A percentile compares a stretch with the other conserved stretches of the same genome.
These are phyloP conservation scores for Fraxinus velutina DNA, from an alignment of 305 asterid genomes.

Conservation along the genomic window DNA sequence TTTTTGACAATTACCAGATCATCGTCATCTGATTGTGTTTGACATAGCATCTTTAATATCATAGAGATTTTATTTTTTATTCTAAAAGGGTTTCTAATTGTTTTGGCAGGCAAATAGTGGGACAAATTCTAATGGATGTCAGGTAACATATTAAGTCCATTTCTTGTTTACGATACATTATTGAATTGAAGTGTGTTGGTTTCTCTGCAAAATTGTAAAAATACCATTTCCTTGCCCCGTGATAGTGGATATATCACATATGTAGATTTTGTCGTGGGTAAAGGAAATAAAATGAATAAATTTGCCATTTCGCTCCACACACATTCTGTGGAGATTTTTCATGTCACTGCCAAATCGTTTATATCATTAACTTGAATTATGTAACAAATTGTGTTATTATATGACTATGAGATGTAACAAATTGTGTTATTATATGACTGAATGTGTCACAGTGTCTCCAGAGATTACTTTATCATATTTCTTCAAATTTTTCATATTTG, in stretches of 20 bases:
- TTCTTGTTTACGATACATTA: neutral
- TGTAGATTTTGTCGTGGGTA: neutral
- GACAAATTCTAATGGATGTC: conserved; percentile 78
- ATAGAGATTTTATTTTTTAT: neutral
- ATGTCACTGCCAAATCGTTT: neutral
- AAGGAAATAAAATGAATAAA: neutral
- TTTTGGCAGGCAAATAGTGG: conserved; percentile 90
- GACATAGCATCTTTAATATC: neutral
- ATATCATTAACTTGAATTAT: neutral
- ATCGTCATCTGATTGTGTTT: neutral
- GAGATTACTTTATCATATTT: neutral
- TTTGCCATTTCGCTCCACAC: neutral
- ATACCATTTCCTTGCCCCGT: neutral
- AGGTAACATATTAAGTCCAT: conserved; percentile 45
- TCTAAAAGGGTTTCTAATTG: conserved; percentile 6
- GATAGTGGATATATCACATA: neutral
- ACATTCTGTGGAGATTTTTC: neutral
- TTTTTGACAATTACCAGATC: neutral
- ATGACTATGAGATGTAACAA: neutral
- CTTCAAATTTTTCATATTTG: conserved; percentile 22
- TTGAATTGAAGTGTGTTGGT: neutral
- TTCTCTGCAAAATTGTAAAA: neutral
- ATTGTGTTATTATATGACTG: no score
- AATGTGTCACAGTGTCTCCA: neutral
- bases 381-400: neutral